phyloP scores from a whole-genome alignment of 2,329 filamentous ascomycete genomes.

The Pseudogymnoascus pannorum region DNA sequence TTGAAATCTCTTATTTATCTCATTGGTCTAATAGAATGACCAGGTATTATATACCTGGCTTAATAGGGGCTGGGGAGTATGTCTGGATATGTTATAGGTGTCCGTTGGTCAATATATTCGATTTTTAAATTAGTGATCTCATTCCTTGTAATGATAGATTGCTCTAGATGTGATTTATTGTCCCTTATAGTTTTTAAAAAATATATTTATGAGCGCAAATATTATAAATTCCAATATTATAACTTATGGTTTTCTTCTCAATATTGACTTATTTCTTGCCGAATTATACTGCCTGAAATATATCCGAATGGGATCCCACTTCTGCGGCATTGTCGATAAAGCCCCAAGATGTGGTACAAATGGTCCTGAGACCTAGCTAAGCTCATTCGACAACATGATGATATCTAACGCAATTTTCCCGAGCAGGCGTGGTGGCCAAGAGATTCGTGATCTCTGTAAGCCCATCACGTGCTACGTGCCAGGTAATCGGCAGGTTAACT shows the following conservation, averaged over 20 bases:
- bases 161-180: too few species aligned
- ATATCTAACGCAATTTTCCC: slow-evolving; percentile 52
- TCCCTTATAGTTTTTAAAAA: too few species aligned
- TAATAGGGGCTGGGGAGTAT: background rate
- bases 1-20: background rate
- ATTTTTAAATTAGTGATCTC: too few species aligned
- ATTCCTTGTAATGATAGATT: too few species aligned
- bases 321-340: slow-evolving; percentile 51
- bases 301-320: slow-evolving; percentile 54
- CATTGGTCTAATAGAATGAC: background rate
- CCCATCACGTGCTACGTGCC: slow-evolving; percentile 49
- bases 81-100: too few species aligned
- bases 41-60: background rate
- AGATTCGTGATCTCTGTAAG: slow-evolving; percentile 47
- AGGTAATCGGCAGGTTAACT: slow-evolving; percentile 44
- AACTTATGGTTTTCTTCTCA: too few species aligned
- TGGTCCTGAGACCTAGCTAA: slow-evolving; percentile 47
- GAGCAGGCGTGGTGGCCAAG: slow-evolving; percentile 44
- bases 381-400: slow-evolving; percentile 50
- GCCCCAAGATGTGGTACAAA: slow-evolving; percentile 48
- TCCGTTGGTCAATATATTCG: too few species aligned
- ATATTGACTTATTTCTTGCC: too few species aligned
- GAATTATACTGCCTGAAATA: too few species aligned
- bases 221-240: too few species aligned
- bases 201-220: too few species aligned